phyloP scores from a whole-genome alignment of 2,329 filamentous ascomycete species.

The Aspergillus sp. region DNA sequence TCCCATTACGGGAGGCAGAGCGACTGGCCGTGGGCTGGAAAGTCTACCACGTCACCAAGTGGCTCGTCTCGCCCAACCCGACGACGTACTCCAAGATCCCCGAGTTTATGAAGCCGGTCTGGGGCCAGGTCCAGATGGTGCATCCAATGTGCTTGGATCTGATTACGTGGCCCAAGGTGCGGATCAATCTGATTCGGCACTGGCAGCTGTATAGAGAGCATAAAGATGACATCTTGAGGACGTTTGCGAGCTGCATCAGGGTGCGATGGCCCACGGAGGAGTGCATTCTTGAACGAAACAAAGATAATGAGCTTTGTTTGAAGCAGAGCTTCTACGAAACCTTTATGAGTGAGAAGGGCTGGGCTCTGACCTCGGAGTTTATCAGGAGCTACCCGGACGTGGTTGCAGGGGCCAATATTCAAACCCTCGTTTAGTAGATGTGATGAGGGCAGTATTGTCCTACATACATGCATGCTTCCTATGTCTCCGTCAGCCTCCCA shows the following conservation, averaged over 20 bases:
- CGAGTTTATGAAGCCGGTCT: constrained; percentile 15
- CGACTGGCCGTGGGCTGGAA: constrained; percentile 21
- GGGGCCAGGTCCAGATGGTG: constrained; percentile 16
- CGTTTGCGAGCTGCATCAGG: constrained; percentile 17
- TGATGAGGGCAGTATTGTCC: neutral
- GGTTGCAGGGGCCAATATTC: constrained; percentile 18
- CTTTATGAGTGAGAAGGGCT: constrained; percentile 20
- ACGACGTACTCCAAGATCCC: constrained; percentile 18
- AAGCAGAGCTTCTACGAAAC: constrained; percentile 16
- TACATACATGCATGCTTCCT: too few species aligned
- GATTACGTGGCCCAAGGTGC: constrained; percentile 22
- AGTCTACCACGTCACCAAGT: constrained; percentile 20
- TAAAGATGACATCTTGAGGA: neutral
- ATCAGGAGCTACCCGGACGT: constrained; percentile 21
- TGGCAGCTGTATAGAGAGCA: constrained; percentile 18
- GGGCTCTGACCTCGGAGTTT: constrained; percentile 25
- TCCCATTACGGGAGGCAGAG: constrained; percentile 25
- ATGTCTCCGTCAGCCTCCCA: too few species aligned
- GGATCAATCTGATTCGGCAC: constrained; percentile 21
- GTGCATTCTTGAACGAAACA: constrained; percentile 20
- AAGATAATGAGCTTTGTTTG: constrained; percentile 17
- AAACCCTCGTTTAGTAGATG: neutral
- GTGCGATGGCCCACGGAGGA: constrained; percentile 26
- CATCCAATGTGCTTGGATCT: constrained; percentile 21
- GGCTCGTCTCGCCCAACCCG: constrained; percentile 20